A percentile compares a stretch with the other conserved stretches of the same genome.
These are phyloP conservation scores for Nasturtium officinale DNA, from an alignment of 345 rosid species.

Conservation along the genomic window DNA sequence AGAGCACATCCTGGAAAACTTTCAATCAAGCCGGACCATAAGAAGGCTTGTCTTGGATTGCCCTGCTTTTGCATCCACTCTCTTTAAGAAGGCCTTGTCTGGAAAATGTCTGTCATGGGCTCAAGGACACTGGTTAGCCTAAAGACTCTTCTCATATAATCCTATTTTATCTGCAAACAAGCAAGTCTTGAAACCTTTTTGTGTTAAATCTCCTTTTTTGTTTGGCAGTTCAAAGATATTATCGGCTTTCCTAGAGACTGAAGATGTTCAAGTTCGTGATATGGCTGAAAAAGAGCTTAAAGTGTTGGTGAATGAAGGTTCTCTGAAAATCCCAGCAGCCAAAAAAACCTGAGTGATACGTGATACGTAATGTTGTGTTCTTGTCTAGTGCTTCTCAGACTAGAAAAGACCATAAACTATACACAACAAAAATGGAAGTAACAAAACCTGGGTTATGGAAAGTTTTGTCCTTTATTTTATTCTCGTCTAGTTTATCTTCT, in stretches of 20 bases:
- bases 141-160: background rate
- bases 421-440: slow-evolving; percentile 4
- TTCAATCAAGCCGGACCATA: slow-evolving; percentile 80
- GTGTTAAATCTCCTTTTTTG: slow-evolving; percentile 23
- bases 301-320: slow-evolving; percentile 64
- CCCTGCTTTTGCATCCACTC: slow-evolving; percentile 64
- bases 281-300: slow-evolving; percentile 66
- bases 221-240: slow-evolving; percentile 75
- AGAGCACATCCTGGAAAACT: slow-evolving; percentile 73
- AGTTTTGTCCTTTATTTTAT: slow-evolving; percentile 24
- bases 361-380: slow-evolving; percentile 7
- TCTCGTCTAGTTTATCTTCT: background rate
- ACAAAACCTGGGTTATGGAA: background rate
- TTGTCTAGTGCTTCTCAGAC: background rate
- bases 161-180: background rate
- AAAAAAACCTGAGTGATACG: slow-evolving; percentile 44
- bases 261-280: slow-evolving; percentile 51
- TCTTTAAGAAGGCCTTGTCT: slow-evolving; percentile 74
- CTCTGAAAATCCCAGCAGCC: slow-evolving; percentile 53
- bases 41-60: slow-evolving; percentile 73
- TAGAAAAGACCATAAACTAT: background rate
- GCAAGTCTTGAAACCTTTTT: slow-evolving; percentile 8
- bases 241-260: slow-evolving; percentile 67
- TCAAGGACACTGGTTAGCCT: slow-evolving; percentile 80
- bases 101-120: slow-evolving; percentile 72